Evolutionary conservation across 495 filamentous ascomycete genomes (phyloP), one percentile per base, ranked within the genome.

Genomic region (Extremus antarcticus): DNA sequence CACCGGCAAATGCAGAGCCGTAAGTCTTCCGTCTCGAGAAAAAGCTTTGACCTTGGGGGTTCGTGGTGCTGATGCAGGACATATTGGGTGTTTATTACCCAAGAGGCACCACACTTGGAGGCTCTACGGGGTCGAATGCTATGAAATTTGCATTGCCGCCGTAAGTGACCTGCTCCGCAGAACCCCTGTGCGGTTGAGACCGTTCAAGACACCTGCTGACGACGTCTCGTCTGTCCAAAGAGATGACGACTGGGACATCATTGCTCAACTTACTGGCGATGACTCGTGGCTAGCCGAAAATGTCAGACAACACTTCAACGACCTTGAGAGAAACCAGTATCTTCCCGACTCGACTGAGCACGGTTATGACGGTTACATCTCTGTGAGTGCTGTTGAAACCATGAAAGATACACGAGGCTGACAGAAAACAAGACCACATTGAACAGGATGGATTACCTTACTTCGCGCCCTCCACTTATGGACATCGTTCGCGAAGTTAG

Each of bases 361-460:
- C 62, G 82, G 82, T n/a, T 74, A 69, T 50, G 63, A 73, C 39
- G 81, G 83, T 20, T 86, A 77, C 77, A 64, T 84, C 19, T 53
- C 63, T 17, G 79, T 74, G 1, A 73, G 74, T 22, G 58, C 71
- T 19, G n/a, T n/a, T 17, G n/a, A 11, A 13, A 41, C 22, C 50
- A 19, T 38, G 32, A 15, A 40, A 24, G 11, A 40, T 19, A 17
- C n/a, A 13, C 25, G 20, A 52, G 32, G 38, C n/a, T 15, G 50
- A n/a, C 50, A 9, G 35, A 9, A 9, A 39, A 39, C 35, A n/a
- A n/a, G n/a, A n/a, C n/a, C n/a, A n/a, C n/a, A n/a, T n/a, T n/a
- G n/a, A n/a, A n/a, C n/a, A n/a, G n/a, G n/a, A n/a, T n/a, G n/a
- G n/a, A n/a, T n/a, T n/a, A n/a, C n/a, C n/a, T n/a, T n/a, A n/a